These are phyloP conservation scores for Fusarium nanum DNA, from an alignment of 2,329 filamentous ascomycete genomes.

Conservation along the genomic window DNA sequence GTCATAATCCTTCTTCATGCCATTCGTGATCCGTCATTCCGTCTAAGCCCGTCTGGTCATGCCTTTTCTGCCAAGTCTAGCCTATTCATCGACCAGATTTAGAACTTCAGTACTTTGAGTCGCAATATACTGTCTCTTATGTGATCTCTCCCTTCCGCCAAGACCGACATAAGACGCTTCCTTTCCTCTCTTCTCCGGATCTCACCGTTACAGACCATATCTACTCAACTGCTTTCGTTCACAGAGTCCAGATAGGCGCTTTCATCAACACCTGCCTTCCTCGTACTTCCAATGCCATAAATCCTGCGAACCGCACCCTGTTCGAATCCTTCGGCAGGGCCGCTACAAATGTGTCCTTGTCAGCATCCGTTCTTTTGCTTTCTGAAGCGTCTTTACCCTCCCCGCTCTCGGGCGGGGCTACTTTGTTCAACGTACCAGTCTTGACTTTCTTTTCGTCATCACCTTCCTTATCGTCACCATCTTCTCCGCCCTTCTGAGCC, in stretches of 20 bases:
- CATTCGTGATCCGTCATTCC: slow-evolving; percentile 30
- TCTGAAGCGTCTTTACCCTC: slow-evolving; percentile 48
- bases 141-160: neutral
- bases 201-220: neutral
- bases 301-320: slow-evolving; percentile 80
- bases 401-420: slow-evolving; percentile 26
- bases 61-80: slow-evolving; percentile 19
- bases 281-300: slow-evolving; percentile 78
- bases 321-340: slow-evolving; percentile 58
- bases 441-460: slow-evolving; percentile 61
- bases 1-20: slow-evolving; percentile 17
- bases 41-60: slow-evolving; percentile 13
- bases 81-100: neutral
- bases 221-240: slow-evolving; percentile 1
- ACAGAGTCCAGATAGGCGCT: slow-evolving; percentile 76
- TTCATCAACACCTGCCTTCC: slow-evolving; percentile 80
- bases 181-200: slow-evolving; percentile 1
- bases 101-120: neutral
- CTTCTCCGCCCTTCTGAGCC: slow-evolving; percentile 55
- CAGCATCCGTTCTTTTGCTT: slow-evolving; percentile 51
- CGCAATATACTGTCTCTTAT: slow-evolving; percentile 17
- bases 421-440: slow-evolving; percentile 57
- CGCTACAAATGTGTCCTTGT: slow-evolving; percentile 54
- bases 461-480: slow-evolving; percentile 57
- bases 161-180: slow-evolving; percentile 1